Base-by-base conservation (phyloP, 2,329 filamentous ascomycete genomes). In the Colletotrichum falcatum region DNA sequence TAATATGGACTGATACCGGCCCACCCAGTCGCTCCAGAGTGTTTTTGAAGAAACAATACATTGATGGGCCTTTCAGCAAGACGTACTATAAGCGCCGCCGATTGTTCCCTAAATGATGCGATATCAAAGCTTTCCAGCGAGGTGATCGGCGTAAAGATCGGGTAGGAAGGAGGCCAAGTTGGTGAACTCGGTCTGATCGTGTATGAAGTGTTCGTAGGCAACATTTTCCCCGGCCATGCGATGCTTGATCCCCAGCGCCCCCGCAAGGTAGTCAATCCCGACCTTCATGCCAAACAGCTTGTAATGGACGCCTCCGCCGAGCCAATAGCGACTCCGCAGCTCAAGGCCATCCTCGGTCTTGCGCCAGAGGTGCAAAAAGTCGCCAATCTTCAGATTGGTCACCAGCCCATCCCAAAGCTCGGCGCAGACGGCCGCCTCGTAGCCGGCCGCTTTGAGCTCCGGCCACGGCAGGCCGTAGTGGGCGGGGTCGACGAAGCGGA, bases 131-230 rank as follows among this genome's bases (percentile, higher is more conserved):
- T 20, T 48, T n/a, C 67, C 67, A 8, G 44, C 64, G 37, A 67
- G n/a, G 14, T 70, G 12, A 16, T 70, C 67, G 12, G 58, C 67
- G 16, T 70, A 63, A 2, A 70, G 28, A 3, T 48, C 30, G 2
- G 67, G 67, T 14, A 70, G 20, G 37, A 70, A 70, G 1, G 64
- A 62, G 5, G 67, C 67, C 44, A 70, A 39, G 23, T 70, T 70
- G 0, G 67, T 70, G 16, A 70, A 70, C 67, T 70, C 67, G 5
- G 64, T 70, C 44, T 70, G 67, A 30, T 70, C 67, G 14, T 70
- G 67, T 39, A 70, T 67, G 30, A 70, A 70, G 30, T 70, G 67
- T 53, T 70, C 67, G 9, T 70, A 70, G 1, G 67, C 67, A 30
- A 70, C 37, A 4, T 54, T 70, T 1, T 70, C 67, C 7, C 67